Evolutionary conservation across 1,284 basidiomycete species (phyloP).

Genomic region (Puccinia hordei): DNA sequence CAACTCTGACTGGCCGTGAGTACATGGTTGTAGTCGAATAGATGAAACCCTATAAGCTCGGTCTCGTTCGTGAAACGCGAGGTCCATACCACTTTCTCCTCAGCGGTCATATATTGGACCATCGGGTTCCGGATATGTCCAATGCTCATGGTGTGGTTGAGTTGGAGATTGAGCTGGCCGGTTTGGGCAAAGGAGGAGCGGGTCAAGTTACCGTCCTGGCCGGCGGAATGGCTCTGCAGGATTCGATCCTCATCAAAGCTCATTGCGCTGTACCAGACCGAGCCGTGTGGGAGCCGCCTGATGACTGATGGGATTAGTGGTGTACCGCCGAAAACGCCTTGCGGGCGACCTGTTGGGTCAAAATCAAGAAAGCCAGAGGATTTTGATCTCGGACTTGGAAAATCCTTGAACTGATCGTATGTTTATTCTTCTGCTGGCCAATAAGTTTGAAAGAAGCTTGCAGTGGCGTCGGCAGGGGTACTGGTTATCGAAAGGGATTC

Average conservation of each 20-base stretch:
- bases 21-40: constrained; percentile 65
- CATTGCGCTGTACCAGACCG: constrained; percentile 64
- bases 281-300: constrained; percentile 71
- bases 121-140: constrained; percentile 68
- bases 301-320: no score
- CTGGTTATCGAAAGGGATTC: no score
- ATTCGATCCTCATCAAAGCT: constrained; percentile 59
- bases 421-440: no score
- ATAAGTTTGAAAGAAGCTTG: no score
- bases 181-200: constrained; percentile 65
- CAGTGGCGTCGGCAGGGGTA: no score
- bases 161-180: constrained; percentile 65
- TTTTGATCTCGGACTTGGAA: no score
- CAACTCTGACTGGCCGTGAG: constrained; percentile 64
- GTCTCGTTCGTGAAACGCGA: constrained; percentile 46
- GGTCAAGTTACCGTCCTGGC: constrained; percentile 66
- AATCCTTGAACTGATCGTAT: no score
- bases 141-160: constrained; percentile 66
- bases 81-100: constrained; percentile 57
- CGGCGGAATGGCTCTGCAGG: constrained; percentile 67
- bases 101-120: constrained; percentile 65
- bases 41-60: constrained; percentile 65
- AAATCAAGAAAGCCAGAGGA: no score
- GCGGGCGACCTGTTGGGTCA: no score
- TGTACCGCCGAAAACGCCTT: no score